These are phyloP conservation scores for Dactylonectria estremocensis DNA, from an alignment of 2,329 filamentous ascomycete genomes.

Conservation along the genomic window DNA sequence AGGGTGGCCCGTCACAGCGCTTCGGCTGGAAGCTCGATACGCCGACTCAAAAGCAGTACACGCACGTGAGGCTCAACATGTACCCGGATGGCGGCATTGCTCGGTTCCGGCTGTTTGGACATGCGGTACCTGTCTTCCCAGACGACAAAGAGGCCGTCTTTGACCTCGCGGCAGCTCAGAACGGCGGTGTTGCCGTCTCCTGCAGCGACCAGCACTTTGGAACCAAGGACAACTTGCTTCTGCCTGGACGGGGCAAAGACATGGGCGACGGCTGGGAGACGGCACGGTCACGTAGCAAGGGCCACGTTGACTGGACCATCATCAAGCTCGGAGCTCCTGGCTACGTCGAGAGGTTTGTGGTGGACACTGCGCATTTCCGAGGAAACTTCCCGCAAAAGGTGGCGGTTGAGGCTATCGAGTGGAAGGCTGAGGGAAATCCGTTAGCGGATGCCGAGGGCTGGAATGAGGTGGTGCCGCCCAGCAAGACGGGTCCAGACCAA, in stretches of 20 bases:
- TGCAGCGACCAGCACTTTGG: slow-evolving; percentile 91
- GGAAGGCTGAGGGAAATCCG: slow-evolving; percentile 69
- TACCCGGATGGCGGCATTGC: slow-evolving; percentile 90
- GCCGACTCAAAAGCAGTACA: slow-evolving; percentile 77
- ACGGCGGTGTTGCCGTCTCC: slow-evolving; percentile 81
- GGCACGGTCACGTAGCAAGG: slow-evolving; percentile 78
- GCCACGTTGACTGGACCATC: slow-evolving; percentile 86
- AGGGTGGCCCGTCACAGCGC: slow-evolving; percentile 81
- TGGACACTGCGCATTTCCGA: slow-evolving; percentile 87
- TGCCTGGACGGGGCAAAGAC: slow-evolving; percentile 84
- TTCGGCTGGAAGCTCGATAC: slow-evolving; percentile 79
- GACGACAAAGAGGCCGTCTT: slow-evolving; percentile 75
- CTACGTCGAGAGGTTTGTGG: slow-evolving; percentile 75
- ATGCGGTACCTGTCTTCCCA: slow-evolving; percentile 83
- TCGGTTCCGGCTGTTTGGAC: slow-evolving; percentile 83
- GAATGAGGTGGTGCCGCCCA: slow-evolving; percentile 76
- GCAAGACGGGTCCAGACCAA: slow-evolving; percentile 79
- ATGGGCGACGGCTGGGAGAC: slow-evolving; percentile 95
- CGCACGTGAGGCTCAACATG: slow-evolving; percentile 86
- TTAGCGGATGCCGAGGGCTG: slow-evolving; percentile 72
- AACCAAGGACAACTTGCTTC: slow-evolving; percentile 83
- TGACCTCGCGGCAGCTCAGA: slow-evolving; percentile 84
- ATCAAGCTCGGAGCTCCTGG: slow-evolving; percentile 79
- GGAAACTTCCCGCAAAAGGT: slow-evolving; percentile 88
- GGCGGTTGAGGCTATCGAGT: slow-evolving; percentile 74